Conservation (phyloP, 805 yeast genomes). For the Saccharomycopsis vini region DNA sequence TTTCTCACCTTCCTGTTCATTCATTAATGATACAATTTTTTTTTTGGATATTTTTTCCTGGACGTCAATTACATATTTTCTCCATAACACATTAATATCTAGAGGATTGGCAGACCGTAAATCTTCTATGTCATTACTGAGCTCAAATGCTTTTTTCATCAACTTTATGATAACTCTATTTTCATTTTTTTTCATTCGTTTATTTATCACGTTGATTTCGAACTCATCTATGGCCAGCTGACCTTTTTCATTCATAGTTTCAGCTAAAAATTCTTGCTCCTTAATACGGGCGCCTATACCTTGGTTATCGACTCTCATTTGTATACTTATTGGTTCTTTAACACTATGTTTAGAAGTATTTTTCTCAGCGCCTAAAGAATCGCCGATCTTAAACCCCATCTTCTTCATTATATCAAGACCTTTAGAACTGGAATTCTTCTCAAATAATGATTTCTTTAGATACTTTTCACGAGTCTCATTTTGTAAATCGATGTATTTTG, state of each 20-base stretch:
- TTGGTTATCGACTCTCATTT: neutral
- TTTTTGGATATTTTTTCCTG: neutral
- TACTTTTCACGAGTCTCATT: neutral
- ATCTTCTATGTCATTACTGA: constrained; percentile 1
- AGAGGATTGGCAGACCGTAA: neutral
- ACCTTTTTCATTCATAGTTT: neutral
- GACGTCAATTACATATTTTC: neutral
- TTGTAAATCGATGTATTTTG: neutral
- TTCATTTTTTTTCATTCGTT: neutral
- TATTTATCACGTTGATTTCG: neutral
- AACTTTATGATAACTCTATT: neutral
- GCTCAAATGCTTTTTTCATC: constrained; percentile 4
- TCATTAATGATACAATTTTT: neutral
- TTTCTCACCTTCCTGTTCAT: neutral
- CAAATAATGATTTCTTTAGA: neutral
- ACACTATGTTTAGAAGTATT: neutral
- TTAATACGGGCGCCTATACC: neutral
- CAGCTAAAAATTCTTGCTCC: neutral
- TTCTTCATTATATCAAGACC: constrained; percentile 46
- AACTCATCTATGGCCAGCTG: neutral
- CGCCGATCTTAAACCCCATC: constrained; percentile 50
- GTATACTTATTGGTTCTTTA: neutral
- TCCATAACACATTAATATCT: neutral
- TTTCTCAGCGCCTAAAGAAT: constrained; percentile 30
- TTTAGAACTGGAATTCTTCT: constrained; percentile 26